Percentiles rank a stretch among this genome's conserved stretches.
phyloP scores from a whole-genome alignment of 177 flowering plant species.

The Telopea speciosissima region DNA sequence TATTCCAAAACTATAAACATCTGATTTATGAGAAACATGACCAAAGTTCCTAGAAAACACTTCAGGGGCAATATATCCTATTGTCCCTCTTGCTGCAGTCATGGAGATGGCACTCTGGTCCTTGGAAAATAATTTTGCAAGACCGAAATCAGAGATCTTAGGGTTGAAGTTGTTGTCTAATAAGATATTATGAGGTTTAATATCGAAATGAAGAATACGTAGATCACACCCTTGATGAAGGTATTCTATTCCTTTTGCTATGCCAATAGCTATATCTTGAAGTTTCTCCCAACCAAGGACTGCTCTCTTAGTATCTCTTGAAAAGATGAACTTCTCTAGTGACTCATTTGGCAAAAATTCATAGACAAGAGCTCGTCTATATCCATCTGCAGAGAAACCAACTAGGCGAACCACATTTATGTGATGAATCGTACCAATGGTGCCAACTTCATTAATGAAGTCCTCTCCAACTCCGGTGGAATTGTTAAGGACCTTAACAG shows the following conservation, averaged over 20 bases:
- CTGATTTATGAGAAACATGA: constrained; percentile 21
- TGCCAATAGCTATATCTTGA: constrained; percentile 18
- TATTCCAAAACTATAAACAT: constrained; percentile 27
- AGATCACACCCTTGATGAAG: constrained; percentile 28
- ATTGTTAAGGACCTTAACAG: constrained; percentile 20
- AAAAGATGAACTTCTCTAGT: constrained; percentile 19
- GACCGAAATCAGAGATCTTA: constrained; percentile 30
- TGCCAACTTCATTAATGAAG: constrained; percentile 29
- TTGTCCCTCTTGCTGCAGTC: constrained; percentile 23
- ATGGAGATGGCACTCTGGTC: constrained; percentile 21
- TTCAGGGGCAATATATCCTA: constrained; percentile 29
- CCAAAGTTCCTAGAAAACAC: constrained; percentile 29
- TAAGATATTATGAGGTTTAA: constrained; percentile 29
- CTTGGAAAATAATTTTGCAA: constrained; percentile 19
- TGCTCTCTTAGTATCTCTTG: not conserved
- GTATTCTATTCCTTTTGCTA: constrained; percentile 27
- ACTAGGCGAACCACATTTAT: constrained; percentile 25
- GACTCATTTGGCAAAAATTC: constrained; percentile 17
- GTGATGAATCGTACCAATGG: constrained; percentile 16
- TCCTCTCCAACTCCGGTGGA: constrained; percentile 21
- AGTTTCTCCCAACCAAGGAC: constrained; percentile 21
- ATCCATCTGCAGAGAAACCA: constrained; percentile 26
- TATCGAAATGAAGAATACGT: constrained; percentile 29
- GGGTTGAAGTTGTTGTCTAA: constrained; percentile 25
- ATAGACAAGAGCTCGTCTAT: not conserved